Conservation (phyloP, 1,284 basidiomycete species). For the Pterula multifida region DNA sequence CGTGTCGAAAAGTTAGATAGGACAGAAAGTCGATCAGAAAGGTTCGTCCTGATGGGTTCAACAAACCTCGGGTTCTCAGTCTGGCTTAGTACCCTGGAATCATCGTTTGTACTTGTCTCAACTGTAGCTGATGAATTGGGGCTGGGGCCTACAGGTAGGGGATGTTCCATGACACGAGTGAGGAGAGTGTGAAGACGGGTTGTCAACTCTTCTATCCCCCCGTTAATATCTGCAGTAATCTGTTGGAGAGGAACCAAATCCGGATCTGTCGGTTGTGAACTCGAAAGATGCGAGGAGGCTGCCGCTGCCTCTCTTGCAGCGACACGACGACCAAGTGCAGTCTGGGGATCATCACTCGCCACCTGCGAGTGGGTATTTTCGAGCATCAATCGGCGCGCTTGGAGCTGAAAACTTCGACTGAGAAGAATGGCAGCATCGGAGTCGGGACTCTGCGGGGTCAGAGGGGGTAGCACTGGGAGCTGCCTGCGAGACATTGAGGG, state of each 20-base stretch:
- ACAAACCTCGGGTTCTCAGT: conserved; percentile 12
- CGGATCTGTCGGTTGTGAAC: conserved; percentile 16
- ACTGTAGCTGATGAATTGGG: background rate
- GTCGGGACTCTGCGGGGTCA: conserved; percentile 17
- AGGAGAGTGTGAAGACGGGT: background rate
- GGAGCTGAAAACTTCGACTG: conserved; percentile 6
- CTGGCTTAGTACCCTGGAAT: background rate
- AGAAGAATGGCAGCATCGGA: conserved; percentile 20
- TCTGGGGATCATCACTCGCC: conserved; percentile 27
- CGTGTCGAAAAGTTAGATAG: conserved; percentile 22
- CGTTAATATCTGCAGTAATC: conserved; percentile 7
- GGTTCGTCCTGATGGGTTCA: conserved; percentile 9
- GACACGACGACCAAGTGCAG: conserved; percentile 37
- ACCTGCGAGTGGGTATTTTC: conserved; percentile 11
- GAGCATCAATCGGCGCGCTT: background rate
- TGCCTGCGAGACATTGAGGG: background rate
- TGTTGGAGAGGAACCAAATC: conserved; percentile 20
- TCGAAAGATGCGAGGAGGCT: conserved; percentile 13
- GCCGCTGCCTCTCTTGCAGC: conserved; percentile 30
- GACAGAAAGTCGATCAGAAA: conserved; percentile 18
- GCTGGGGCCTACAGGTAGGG: background rate
- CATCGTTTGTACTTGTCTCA: conserved; percentile 11
- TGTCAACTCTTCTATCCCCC: conserved; percentile 11
- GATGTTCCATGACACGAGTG: background rate
- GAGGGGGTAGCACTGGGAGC: conserved; percentile 18